Evolutionary conservation across 805 yeast genomes (phyloP), one percentile per base, ranked within the genome.

Genomic region (Nakazawaea wyomingensis): DNA sequence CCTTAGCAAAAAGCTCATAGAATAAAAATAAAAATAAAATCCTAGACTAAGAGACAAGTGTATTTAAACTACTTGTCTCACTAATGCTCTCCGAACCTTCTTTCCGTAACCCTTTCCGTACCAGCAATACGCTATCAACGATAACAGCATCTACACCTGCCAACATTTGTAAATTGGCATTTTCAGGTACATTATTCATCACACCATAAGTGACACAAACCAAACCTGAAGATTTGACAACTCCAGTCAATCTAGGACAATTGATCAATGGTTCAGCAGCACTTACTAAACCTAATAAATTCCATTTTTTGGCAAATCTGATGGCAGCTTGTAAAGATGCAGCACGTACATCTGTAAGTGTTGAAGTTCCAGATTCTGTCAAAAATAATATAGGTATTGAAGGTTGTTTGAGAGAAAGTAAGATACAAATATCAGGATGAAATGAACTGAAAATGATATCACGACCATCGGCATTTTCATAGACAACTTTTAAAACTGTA

Each of bases 81-180:
- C 37, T 36, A 13, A 7, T 6, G n/a, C 39, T 31, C 19, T 42
- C 45, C 10, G 44, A 35, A 10, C 40, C 54, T 13, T 52, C 58
- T 37, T 57, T 59, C 1, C 65, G 75, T 48, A 90, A 69, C 6
- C 86, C 96, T 53, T 83, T 83, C 57, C 96, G 72, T n/a, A 90
- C 95, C 0, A 96, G 96, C 55, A 90, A 69, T 2, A 91, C 98
- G 43, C 87, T 82, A 62, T 91, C 98, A 3, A 87, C 97, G 64
- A 91, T 91, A n/a, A 91, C 97, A 0, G 99, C 99, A 69, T 91
- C 98, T 10, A 91, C 96, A 7, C 98, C 98, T 3, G 95, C 90
- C 49, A 78, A 80, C 82, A 91, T 82, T 62, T 91, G 96, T 45
- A 85, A 67, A 51, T 79, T 80, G 22, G 95, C 89, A 48, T 80